Conservation (phyloP, 306 rosid species). For the Leucaena leucocephala region DNA sequence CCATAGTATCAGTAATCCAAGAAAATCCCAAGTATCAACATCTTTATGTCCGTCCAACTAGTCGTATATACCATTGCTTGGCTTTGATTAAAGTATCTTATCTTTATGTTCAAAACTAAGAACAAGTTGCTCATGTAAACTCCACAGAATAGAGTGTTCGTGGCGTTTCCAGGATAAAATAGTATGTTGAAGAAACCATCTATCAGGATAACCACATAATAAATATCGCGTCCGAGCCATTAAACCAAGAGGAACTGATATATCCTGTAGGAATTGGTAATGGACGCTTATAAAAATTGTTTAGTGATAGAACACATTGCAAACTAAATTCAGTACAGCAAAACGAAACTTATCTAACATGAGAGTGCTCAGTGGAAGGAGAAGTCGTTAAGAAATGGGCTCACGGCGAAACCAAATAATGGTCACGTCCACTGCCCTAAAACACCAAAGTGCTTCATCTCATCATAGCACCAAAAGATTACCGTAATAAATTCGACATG, state of each 20-base stretch:
- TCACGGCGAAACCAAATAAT: slow-evolving; percentile 67
- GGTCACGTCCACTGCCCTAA: slow-evolving; percentile 77
- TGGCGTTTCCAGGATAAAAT: slow-evolving; percentile 92
- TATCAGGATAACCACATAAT: slow-evolving; percentile 82
- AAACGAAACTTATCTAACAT: no score
- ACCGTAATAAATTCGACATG: not conserved
- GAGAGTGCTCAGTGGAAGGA: slow-evolving; percentile 96
- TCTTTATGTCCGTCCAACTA: no score
- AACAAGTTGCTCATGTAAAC: no score
- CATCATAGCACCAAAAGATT: slow-evolving; percentile 62
- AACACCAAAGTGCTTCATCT: slow-evolving; percentile 68
- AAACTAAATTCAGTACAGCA: no score
- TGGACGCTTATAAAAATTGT: slow-evolving; percentile 45
- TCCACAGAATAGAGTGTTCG: slow-evolving; percentile 34
- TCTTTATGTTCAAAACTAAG: no score
- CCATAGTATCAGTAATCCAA: no score
- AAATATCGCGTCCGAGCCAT: slow-evolving; percentile 86
- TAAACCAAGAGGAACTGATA: slow-evolving; percentile 62
- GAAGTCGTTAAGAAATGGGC: slow-evolving; percentile 79
- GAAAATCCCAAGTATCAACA: no score
- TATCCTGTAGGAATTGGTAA: slow-evolving; percentile 83
- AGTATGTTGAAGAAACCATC: slow-evolving; percentile 57
- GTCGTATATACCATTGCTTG: no score
- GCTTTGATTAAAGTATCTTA: no score
- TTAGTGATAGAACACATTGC: not conserved